Base-by-base conservation (phyloP, 208 protist species). In the Trypanosoma cruzi region DNA sequence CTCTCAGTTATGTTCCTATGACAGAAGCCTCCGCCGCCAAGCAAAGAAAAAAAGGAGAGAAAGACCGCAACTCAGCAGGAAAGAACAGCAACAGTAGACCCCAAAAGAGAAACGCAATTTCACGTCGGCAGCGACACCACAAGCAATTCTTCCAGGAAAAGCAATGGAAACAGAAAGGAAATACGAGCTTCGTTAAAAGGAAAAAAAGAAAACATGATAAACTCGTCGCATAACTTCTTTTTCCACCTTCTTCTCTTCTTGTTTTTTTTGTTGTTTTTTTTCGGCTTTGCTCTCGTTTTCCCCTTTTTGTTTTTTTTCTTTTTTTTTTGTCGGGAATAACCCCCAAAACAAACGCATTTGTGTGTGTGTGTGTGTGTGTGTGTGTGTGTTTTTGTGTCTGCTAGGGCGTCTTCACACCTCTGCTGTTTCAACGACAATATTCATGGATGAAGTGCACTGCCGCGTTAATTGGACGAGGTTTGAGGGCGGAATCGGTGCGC, bases 361-460 rank as follows among this genome's bases (percentile, higher is more conserved):
- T n/a, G n/a, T n/a, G n/a, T n/a, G n/a, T n/a, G n/a, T n/a, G n/a
- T n/a, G n/a, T n/a, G n/a, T n/a, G n/a, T n/a, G n/a, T n/a, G n/a
- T n/a, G n/a, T n/a, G n/a, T n/a, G n/a, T n/a, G n/a, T n/a, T n/a
- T n/a, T n/a, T n/a, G n/a, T n/a, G n/a, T n/a, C n/a, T n/a, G n/a
- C n/a, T 53, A 8, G 5, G 20, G 18, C 53, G 4, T 58, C 49
- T 20, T 67, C 54, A 10, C 4, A 20, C n/a, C n/a, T n/a, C n/a
- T n/a, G n/a, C n/a, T n/a, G n/a, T n/a, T 44, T 59, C 57, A 32
- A 68, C 68, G 5, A 58, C 68, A 26, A 75, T 56, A n/a, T 66
- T 36, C 14, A 61, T 29, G 53, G 22, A 24, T 3, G 52, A 13
- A 11, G 34, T 42, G 22, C 20, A 49, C 42, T 44, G 26, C 24